These are phyloP conservation scores for Penicillium vulpinum DNA, from an alignment of 2,329 filamentous ascomycete genomes.

Conservation along the genomic window DNA sequence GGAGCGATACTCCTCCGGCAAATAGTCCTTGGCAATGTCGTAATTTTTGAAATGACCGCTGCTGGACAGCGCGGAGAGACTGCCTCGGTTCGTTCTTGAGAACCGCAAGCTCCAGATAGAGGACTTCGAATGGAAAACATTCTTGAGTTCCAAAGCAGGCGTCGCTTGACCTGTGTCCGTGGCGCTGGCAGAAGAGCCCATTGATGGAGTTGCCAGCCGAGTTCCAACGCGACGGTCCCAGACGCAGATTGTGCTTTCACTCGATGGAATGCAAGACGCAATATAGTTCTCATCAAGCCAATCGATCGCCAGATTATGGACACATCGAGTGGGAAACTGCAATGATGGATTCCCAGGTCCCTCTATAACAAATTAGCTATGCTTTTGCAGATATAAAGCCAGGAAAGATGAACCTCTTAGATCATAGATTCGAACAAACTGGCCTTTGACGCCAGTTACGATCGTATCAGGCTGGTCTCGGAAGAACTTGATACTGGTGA, in stretches of 20 bases:
- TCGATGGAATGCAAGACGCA: constrained; percentile 56
- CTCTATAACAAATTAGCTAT: constrained; percentile 25
- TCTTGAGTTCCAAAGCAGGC: constrained; percentile 59
- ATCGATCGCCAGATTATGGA: constrained; percentile 65
- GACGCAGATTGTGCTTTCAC: constrained; percentile 60
- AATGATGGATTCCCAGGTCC: constrained; percentile 44
- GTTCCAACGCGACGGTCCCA: constrained; percentile 60
- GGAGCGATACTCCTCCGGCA: constrained; percentile 40
- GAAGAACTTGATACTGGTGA: constrained; percentile 66
- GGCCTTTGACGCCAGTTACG: constrained; percentile 60
- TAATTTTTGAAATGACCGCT: constrained; percentile 60
- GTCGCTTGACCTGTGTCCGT: constrained; percentile 41
- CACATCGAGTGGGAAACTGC: constrained; percentile 58
- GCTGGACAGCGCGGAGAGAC: constrained; percentile 59
- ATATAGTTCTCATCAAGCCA: constrained; percentile 66
- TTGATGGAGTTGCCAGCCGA: constrained; percentile 38
- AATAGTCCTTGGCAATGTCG: constrained; percentile 55
- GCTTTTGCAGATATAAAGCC: background rate
- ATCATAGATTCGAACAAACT: constrained; percentile 64
- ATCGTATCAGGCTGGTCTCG: constrained; percentile 60
- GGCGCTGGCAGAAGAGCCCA: constrained; percentile 31
- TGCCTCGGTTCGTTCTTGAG: constrained; percentile 58
- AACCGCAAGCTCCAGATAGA: constrained; percentile 64
- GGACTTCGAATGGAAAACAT: constrained; percentile 53
- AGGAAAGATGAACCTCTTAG: constrained; percentile 52